Evolutionary conservation across 305 asterid genomes (phyloP), one percentile per base, ranked within the genome.

Genomic region (Solanum aculeatissimum): DNA sequence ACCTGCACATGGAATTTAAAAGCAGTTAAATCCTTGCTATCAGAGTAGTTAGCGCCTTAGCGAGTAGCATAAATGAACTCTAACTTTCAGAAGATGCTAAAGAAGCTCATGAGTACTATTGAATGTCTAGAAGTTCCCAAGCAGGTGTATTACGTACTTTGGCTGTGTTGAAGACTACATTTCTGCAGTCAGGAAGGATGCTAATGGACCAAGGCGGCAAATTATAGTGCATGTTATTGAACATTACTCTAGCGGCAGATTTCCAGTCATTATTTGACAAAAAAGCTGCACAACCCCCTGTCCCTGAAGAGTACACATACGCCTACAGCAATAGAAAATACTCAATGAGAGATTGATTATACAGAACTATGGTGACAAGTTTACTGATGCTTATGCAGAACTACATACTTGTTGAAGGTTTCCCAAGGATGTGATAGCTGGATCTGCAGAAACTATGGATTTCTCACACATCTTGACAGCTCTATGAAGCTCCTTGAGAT

Each of bases 171-270:
- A 91, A 96, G 86, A 91, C 96, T 7, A 87, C 97, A 82, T 95
- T 92, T 83, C 93, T 91, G 97, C 99, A 95, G 89, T 95, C 98
- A 1, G 97, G 94, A 72, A 96, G 97, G 88, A 96, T 95, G 90
- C 99, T 95, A 89, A 96, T 91, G 75, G 98, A 96, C 99, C 97
- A 94, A 80, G 98, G 97, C 71, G 94, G 98, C 85, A 96, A 86
- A 86, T 85, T 90, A 68, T 94, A 95, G 70, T 94, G 98, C 95
- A 88, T 90, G 91, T 93, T 93, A 82, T 95, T 94, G 93, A 96
- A 96, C 92, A 92, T 89, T 84, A 96, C 97, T 90, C 86, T 93
- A 2, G 86, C 91, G 6, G 91, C 90, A 21, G 92, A 89, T 25
- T 91, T 80, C 35, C 94, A 82, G 83, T 94, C 94, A 23, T 91